These are phyloP conservation scores for Eragrostis tef DNA, from an alignment of 202 grass and related monocot genomes.

Conservation along the genomic window DNA sequence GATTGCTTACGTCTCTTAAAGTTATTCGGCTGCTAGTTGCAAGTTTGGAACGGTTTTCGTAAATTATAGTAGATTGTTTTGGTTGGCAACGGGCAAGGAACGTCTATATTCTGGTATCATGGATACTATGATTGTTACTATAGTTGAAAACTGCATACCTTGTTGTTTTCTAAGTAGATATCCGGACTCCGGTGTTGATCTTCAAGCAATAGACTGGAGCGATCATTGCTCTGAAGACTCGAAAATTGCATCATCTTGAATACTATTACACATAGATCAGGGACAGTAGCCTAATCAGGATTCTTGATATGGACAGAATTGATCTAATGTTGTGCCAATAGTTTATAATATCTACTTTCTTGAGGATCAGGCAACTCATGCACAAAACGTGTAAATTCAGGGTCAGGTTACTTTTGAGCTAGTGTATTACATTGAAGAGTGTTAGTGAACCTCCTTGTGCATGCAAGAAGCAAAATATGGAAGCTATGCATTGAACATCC, in stretches of 20 bases:
- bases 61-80: not conserved
- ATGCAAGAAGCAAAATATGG: not conserved
- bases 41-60: not conserved
- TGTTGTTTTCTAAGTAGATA: too few species aligned
- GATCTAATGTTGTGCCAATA: not conserved
- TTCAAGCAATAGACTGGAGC: slow-evolving; percentile 9
- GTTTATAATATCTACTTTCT: not conserved
- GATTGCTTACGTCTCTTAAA: slow-evolving; percentile 1
- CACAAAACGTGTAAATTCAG: not conserved
- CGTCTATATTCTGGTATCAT: not conserved
- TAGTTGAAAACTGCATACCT: slow-evolving; percentile 12
- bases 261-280: not conserved
- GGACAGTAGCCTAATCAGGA: not conserved
- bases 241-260: not conserved
- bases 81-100: not conserved
- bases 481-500: not conserved
- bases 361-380: slow-evolving; percentile 7
- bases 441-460: not conserved
- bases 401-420: not conserved
- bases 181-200: not conserved
- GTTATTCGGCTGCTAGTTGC: not conserved
- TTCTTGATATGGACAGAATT: not conserved
- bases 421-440: not conserved
- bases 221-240: not conserved
- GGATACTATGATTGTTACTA: not conserved